A percentile compares a stretch with the other conserved stretches of the same genome.
Conservation (phyloP, 2,329 filamentous ascomycete genomes). For the Fusarium xyrophilum region DNA sequence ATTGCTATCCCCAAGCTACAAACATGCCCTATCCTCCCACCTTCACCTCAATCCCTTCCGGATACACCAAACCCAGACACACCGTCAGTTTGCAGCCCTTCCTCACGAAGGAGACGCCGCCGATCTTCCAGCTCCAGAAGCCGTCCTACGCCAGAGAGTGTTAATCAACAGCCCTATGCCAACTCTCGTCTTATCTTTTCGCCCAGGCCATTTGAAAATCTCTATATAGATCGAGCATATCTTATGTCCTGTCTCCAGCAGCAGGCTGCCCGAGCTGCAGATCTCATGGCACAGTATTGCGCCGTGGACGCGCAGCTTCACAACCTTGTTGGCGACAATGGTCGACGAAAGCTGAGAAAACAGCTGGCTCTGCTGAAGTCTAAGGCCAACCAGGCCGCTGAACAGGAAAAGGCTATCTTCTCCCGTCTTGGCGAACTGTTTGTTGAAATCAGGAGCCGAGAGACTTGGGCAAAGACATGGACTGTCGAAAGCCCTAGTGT, state of each 20-base stretch:
- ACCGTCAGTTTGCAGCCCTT: background rate
- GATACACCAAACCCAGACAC: conserved; percentile 9
- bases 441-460: conserved; percentile 56
- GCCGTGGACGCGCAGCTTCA: conserved; percentile 46
- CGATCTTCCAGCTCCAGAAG: conserved; percentile 16
- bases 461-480: conserved; percentile 46
- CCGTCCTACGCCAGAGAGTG: background rate
- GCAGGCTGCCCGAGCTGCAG: conserved; percentile 48
- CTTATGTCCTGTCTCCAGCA: conserved; percentile 52
- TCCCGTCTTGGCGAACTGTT: conserved; percentile 57
- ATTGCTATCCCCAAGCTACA: conserved; percentile 10
- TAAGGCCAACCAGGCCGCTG: conserved; percentile 53
- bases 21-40: conserved; percentile 7
- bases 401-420: conserved; percentile 56
- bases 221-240: conserved; percentile 57
- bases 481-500: conserved; percentile 17
- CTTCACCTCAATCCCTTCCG: conserved; percentile 11
- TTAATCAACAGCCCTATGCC: conserved; percentile 1
- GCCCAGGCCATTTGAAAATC: conserved; percentile 51
- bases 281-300: conserved; percentile 51
- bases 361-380: conserved; percentile 51
- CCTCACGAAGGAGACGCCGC: conserved; percentile 11
- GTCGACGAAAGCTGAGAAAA: conserved; percentile 49
- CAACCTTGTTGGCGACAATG: conserved; percentile 32
- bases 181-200: conserved; percentile 41